Evolutionary conservation across 2,329 filamentous ascomycete genomes (phyloP).

Genomic region (Aspergillus piperis): DNA sequence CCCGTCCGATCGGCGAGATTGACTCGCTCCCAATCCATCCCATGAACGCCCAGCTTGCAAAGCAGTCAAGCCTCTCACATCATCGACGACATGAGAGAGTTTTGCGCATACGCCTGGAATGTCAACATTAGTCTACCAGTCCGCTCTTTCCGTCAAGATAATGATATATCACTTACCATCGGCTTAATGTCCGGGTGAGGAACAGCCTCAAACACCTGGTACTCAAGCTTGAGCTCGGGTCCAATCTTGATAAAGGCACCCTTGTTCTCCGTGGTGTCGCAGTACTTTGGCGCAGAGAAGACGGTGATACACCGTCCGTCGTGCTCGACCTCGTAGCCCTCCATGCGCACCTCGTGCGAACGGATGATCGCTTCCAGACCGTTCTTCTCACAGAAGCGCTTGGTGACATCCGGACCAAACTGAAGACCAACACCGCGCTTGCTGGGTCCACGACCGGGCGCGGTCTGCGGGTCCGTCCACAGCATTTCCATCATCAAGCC

Average conservation of each 20-base stretch:
- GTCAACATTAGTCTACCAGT: constrained; percentile 5
- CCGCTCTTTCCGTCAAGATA: background rate
- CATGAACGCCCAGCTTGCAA: constrained; percentile 31
- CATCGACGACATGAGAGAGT: constrained; percentile 74
- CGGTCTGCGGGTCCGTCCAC: constrained; percentile 93
- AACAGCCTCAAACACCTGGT: constrained; percentile 92
- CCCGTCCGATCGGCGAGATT: constrained; percentile 13
- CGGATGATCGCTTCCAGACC: constrained; percentile 92
- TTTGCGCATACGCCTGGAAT: constrained; percentile 76
- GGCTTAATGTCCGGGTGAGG: constrained; percentile 94
- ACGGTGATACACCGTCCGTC: constrained; percentile 95
- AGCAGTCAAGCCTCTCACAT: constrained; percentile 58
- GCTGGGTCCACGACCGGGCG: constrained; percentile 84
- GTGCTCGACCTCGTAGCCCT: constrained; percentile 98
- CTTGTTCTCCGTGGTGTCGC: constrained; percentile 96
- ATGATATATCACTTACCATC: constrained; percentile 59
- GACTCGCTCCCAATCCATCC: constrained; percentile 23
- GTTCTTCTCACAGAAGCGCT: constrained; percentile 95
- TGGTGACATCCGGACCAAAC: constrained; percentile 95
- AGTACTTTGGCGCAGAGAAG: constrained; percentile 97
- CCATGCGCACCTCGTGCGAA: constrained; percentile 98
- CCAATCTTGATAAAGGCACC: constrained; percentile 98
- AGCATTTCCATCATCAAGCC: constrained; percentile 99
- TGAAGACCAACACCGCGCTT: constrained; percentile 96
- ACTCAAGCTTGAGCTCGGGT: constrained; percentile 85